Conservation (phyloP, 208 protist genomes). For the Wallacemonas sp. region DNA sequence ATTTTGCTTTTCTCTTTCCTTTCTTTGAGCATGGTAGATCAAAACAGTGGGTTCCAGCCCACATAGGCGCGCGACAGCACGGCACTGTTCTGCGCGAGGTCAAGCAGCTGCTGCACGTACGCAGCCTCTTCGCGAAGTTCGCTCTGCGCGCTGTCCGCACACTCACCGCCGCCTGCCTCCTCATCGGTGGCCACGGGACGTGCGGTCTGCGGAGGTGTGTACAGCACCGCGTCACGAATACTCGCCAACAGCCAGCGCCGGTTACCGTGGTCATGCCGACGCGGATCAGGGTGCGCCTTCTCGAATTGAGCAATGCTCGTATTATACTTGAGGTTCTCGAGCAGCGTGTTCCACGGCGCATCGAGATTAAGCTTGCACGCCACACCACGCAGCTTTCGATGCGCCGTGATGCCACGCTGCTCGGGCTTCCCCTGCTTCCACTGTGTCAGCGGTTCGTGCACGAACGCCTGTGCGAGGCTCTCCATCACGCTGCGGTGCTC, state of each 20-base stretch:
- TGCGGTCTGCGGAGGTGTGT: neutral
- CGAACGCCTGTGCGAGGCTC: constrained; percentile 85
- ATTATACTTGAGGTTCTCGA: constrained; percentile 1
- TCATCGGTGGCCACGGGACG: no score
- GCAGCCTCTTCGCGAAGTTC: neutral
- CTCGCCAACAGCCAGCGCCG: neutral
- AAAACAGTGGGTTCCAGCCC: constrained; percentile 44
- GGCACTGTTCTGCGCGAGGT: constrained; percentile 83
- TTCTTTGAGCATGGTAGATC: no score
- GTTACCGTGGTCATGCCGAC: no score
- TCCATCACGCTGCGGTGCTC: constrained; percentile 60
- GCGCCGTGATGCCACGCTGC: constrained; percentile 2
- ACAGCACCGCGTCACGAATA: neutral
- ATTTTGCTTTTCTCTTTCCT: no score
- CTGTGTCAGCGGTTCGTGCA: constrained; percentile 87
- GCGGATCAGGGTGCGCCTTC: no score
- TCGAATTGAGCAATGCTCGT: neutral
- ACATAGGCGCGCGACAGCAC: constrained; percentile 68
- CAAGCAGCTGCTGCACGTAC: constrained; percentile 76
- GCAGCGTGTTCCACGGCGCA: constrained; percentile 17
- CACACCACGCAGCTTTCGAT: constrained; percentile 18
- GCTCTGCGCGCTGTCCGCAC: neutral
- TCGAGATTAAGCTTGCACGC: constrained; percentile 32
- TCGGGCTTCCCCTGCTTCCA: constrained; percentile 28
- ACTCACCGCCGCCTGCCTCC: constrained; percentile 27